Conservation (phyloP, 768 basidiomycete species). For the Podaxis pistillaris region DNA sequence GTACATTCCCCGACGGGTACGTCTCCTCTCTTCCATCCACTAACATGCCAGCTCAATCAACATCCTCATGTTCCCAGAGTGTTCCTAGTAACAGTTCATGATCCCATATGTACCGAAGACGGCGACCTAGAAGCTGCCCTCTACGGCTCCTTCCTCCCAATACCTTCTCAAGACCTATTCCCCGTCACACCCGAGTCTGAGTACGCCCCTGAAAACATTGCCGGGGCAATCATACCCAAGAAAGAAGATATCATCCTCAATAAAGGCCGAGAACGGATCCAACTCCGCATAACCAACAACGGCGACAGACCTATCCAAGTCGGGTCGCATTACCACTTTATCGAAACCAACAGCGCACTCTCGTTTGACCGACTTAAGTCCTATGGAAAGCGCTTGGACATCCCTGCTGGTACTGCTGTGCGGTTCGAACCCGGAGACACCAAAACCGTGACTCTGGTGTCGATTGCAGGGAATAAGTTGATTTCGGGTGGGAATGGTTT, state of each 20-base stretch:
- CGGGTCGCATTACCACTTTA: constrained; percentile 93
- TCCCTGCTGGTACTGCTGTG: constrained; percentile 92
- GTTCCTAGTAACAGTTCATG: constrained; percentile 97
- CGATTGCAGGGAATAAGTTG: constrained; percentile 68
- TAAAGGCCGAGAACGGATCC: constrained; percentile 63
- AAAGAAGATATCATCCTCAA: constrained; percentile 75
- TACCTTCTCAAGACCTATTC: constrained; percentile 68
- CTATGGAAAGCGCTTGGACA: constrained; percentile 87
- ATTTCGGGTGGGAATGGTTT: constrained; percentile 81
- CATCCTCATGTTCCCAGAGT: constrained; percentile 42
- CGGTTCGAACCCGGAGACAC: constrained; percentile 93
- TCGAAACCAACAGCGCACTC: constrained; percentile 82
- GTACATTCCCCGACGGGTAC: constrained; percentile 86
- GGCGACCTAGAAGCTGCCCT: constrained; percentile 82
- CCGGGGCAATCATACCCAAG: constrained; percentile 75
- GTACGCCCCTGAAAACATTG: constrained; percentile 53
- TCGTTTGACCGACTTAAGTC: constrained; percentile 80
- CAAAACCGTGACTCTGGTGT: constrained; percentile 80
- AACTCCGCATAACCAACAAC: constrained; percentile 79
- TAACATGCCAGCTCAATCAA: not conserved
- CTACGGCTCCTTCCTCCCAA: constrained; percentile 92
- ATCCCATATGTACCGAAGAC: constrained; percentile 84
- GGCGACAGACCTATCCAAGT: constrained; percentile 94
- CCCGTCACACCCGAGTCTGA: constrained; percentile 47
- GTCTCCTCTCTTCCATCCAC: constrained; percentile 18